phyloP scores from a whole-genome alignment of 1,139 yeast species.

The Suhomyces yuchorum region DNA sequence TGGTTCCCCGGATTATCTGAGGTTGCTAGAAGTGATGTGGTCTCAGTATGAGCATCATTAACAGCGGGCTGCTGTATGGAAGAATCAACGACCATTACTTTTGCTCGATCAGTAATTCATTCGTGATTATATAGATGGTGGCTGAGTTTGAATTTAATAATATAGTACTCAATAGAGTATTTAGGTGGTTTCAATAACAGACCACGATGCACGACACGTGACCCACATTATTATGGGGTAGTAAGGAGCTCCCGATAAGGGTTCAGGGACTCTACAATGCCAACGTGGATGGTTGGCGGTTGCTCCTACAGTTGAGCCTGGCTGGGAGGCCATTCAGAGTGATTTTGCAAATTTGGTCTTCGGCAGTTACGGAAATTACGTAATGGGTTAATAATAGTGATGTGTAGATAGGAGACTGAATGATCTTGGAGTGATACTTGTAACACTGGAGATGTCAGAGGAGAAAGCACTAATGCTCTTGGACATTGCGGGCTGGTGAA shows the following conservation, averaged over 20 bases:
- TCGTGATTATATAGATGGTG: not conserved
- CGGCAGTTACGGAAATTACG: constrained; percentile 3
- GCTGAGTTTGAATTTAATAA: not conserved
- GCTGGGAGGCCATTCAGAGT: not conserved
- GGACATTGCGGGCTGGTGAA: too few relatives aligned
- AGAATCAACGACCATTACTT: constrained; percentile 2
- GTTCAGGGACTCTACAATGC: not conserved
- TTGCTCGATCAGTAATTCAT: not conserved
- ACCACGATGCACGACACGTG: constrained; percentile 2
- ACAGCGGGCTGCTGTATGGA: not conserved
- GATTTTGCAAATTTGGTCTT: not conserved
- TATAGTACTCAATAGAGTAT: not conserved
- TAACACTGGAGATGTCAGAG: too few relatives aligned
- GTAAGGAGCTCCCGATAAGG: not conserved
- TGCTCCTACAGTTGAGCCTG: not conserved
- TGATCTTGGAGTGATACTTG: too few relatives aligned
- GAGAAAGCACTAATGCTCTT: too few relatives aligned
- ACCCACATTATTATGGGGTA: not conserved
- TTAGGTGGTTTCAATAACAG: not conserved
- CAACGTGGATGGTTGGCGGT: not conserved
- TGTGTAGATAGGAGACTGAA: not conserved
- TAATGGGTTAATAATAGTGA: not conserved
- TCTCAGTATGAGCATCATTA: not conserved
- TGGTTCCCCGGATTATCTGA: not conserved
- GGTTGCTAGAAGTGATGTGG: constrained; percentile 1